Percentiles rank a stretch among this genome's conserved stretches.
phyloP scores from a whole-genome alignment of 768 basidiomycete species.

The Podaxis rugospora region DNA sequence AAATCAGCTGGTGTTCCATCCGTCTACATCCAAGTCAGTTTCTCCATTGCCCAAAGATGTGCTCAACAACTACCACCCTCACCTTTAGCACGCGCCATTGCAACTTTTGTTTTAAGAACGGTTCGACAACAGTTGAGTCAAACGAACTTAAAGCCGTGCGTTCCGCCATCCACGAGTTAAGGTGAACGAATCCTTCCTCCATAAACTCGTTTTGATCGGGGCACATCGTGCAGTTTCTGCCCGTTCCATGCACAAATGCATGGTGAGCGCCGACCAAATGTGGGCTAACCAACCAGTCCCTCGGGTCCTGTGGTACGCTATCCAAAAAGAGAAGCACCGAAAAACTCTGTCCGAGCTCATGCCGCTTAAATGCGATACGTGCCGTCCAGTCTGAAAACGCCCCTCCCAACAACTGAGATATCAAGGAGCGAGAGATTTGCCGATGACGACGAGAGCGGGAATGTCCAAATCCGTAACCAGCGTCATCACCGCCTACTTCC shows the following conservation, averaged over 20 bases:
- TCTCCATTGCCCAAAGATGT: neutral
- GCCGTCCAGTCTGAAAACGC: conserved; percentile 37
- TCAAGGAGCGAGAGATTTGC: neutral
- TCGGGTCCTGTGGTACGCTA: conserved; percentile 29
- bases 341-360: conserved; percentile 38
- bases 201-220: conserved; percentile 19
- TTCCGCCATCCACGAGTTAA: conserved; percentile 27
- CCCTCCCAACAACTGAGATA: neutral
- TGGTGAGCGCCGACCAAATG: conserved; percentile 40
- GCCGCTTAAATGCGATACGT: conserved; percentile 37
- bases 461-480: neutral
- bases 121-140: conserved; percentile 27
- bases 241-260: conserved; percentile 33
- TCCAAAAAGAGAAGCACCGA: conserved; percentile 46
- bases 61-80: neutral
- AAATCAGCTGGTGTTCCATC: neutral
- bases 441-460: neutral
- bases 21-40: neutral
- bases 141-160: conserved; percentile 22
- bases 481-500: neutral
- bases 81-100: conserved; percentile 34
- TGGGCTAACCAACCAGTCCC: conserved; percentile 29
- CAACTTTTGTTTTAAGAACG: conserved; percentile 31
- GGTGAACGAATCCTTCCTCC: conserved; percentile 36
- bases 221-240: conserved; percentile 35